Evolutionary conservation across 148 eudicot genomes (phyloP), one percentile per base, ranked within the genome.

Genomic region (Euryodendron excelsum): DNA sequence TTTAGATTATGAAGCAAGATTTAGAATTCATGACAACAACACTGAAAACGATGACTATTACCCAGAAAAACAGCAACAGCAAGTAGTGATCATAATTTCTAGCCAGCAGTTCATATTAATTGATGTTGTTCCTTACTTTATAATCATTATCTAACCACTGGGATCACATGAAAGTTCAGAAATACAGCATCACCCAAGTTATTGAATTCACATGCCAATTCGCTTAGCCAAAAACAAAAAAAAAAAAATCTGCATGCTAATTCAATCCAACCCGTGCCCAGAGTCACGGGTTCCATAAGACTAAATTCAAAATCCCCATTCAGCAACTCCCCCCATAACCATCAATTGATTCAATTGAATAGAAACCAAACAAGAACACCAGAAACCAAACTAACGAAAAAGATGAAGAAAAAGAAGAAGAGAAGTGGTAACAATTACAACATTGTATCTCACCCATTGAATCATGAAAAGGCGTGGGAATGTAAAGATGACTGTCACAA

Each of bases 141-240:
- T 53, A 36, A 72, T 78, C 59, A 71, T 47, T 28, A 74, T 61
- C 30, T 72, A 76, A 78, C 73, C 72, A 79, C 44, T 83, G 47
- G 66, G 78, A 83, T 89, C 93, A 91, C 93, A 84, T 84, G 93
- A 91, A 91, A 85, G 90, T 81, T 68, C 73, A 73, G 79, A 76
- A 77, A 69, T 69, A 70, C 80, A 74, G 17, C 79, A 86, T 78
- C 69, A 73, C 77, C 72, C 58, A 78, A 86, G 61, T 88, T 80
- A 83, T 75, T 83, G 85, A 73, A 66, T 64, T 84, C 84, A 83
- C 83, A 86, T 85, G 79, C 60, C 82, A 82, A 69, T n/a, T n/a
- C n/a, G n/a, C n/a, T n/a, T n/a, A n/a, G n/a, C n/a, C n/a, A n/a
- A n/a, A n/a, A n/a, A n/a, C n/a, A n/a, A n/a, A n/a, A n/a, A n/a